A percentile compares a stretch with the other conserved stretches of the same genome.
These are phyloP conservation scores for Tricholoma matsutake DNA, from an alignment of 768 basidiomycete species.

Conservation along the genomic window DNA sequence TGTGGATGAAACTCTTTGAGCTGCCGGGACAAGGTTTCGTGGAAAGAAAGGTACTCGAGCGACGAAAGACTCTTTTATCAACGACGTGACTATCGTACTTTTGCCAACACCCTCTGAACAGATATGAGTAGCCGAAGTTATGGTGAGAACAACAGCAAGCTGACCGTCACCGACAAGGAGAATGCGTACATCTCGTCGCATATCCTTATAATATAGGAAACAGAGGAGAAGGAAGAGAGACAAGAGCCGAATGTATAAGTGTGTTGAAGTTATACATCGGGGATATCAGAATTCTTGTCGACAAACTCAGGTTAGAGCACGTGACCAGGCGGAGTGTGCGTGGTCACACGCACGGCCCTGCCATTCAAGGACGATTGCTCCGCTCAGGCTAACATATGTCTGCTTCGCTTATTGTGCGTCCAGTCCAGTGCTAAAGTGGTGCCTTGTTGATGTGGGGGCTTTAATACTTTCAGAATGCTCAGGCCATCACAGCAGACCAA, in stretches of 20 bases:
- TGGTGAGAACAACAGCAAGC: constrained; percentile 20
- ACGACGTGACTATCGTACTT: constrained; percentile 93
- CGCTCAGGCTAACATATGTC: too few relatives aligned
- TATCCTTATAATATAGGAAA: constrained; percentile 28
- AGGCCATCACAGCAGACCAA: too few relatives aligned
- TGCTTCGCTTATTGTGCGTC: too few relatives aligned
- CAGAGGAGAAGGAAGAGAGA: neutral
- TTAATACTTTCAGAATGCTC: too few relatives aligned
- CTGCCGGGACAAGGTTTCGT: neutral
- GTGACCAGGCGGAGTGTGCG: neutral
- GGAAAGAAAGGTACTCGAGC: constrained; percentile 57
- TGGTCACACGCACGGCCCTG: too few relatives aligned
- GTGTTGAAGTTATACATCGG: neutral
- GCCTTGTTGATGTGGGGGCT: too few relatives aligned
- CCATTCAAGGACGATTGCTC: too few relatives aligned
- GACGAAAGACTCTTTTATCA: constrained; percentile 95
- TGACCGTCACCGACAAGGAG: constrained; percentile 91
- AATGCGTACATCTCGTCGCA: constrained; percentile 93
- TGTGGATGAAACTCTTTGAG: constrained; percentile 27
- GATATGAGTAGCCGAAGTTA: constrained; percentile 11
- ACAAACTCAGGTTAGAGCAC: neutral
- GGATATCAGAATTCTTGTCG: neutral
- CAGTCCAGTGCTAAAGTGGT: too few relatives aligned
- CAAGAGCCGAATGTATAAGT: neutral
- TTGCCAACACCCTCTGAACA: constrained; percentile 91